Conservation (phyloP, 1,284 basidiomycete genomes). For the Salmacisia buchloeana region DNA sequence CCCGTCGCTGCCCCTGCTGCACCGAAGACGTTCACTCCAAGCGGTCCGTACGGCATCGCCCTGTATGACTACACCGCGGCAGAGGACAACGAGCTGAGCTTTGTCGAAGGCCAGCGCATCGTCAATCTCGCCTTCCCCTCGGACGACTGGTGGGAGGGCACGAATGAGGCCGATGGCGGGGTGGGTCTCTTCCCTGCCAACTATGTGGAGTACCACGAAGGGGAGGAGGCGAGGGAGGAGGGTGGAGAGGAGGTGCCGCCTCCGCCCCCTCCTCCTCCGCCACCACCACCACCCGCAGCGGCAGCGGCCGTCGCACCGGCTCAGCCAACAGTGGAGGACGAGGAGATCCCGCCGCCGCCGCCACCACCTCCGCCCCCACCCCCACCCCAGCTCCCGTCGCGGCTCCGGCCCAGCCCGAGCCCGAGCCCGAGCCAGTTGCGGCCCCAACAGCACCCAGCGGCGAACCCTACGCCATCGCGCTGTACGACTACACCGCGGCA, state of each 20-base stretch:
- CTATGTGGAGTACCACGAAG: constrained; percentile 42
- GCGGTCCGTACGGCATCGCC: constrained; percentile 31
- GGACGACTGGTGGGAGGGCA: constrained; percentile 49
- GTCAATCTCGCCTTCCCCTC: constrained; percentile 41
- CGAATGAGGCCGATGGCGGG: constrained; percentile 30
- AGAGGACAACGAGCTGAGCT: constrained; percentile 43
- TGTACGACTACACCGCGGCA: constrained; percentile 49
- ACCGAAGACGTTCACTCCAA: background rate
- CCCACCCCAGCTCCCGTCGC: constrained; percentile 20
- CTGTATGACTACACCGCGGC: constrained; percentile 45
- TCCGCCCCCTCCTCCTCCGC: constrained; percentile 19
- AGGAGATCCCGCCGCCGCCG: constrained; percentile 54
- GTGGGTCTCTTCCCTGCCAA: constrained; percentile 46
- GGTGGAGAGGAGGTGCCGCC: constrained; percentile 10
- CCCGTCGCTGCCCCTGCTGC: constrained; percentile 1
- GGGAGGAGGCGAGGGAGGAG: constrained; percentile 4
- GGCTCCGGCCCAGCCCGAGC: background rate
- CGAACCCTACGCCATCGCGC: constrained; percentile 34
- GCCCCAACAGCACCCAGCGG: constrained; percentile 18
- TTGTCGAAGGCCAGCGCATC: constrained; percentile 40
- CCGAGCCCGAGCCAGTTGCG: constrained; percentile 10
- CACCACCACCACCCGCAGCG: constrained; percentile 14
- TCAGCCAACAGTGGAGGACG: constrained; percentile 8
- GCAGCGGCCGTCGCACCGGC: constrained; percentile 16
- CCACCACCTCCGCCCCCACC: constrained; percentile 35